phyloP scores from a whole-genome alignment of 2,329 filamentous ascomycete genomes.

The Fusarium irregulare region DNA sequence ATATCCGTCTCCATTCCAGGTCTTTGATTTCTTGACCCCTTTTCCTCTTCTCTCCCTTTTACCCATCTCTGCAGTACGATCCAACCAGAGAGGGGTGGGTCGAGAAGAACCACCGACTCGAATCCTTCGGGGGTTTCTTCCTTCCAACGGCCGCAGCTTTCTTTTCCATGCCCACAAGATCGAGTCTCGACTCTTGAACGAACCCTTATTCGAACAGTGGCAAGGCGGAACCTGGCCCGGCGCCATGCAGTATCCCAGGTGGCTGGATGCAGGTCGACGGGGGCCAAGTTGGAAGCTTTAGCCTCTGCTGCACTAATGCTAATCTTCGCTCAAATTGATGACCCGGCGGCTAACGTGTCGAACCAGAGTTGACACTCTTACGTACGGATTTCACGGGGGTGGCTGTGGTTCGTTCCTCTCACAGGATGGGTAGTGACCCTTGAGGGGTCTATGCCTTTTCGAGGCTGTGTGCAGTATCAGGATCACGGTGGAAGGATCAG shows the following conservation, averaged over 20 bases:
- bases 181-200: neutral
- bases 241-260: neutral
- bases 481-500: constrained; percentile 3
- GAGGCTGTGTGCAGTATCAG: constrained; percentile 21
- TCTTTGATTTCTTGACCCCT: neutral
- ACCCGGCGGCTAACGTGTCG: neutral
- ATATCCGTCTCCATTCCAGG: neutral
- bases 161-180: constrained; percentile 1
- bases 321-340: neutral
- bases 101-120: constrained; percentile 7
- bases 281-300: neutral
- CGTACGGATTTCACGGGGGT: constrained; percentile 18
- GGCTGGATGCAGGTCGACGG: neutral
- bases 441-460: neutral
- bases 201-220: neutral
- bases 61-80: constrained; percentile 11
- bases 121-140: constrained; percentile 19
- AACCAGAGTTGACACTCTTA: neutral
- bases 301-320: neutral
- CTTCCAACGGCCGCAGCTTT: constrained; percentile 16
- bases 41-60: constrained; percentile 4
- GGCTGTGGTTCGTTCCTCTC: constrained; percentile 17
- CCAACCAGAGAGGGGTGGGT: constrained; percentile 4
- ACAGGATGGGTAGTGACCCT: neutral
- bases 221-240: neutral